Evolutionary conservation across 2,329 filamentous ascomycete species (phyloP), one percentile per base, ranked within the genome.

Genomic region (Cadophora sp.): DNA sequence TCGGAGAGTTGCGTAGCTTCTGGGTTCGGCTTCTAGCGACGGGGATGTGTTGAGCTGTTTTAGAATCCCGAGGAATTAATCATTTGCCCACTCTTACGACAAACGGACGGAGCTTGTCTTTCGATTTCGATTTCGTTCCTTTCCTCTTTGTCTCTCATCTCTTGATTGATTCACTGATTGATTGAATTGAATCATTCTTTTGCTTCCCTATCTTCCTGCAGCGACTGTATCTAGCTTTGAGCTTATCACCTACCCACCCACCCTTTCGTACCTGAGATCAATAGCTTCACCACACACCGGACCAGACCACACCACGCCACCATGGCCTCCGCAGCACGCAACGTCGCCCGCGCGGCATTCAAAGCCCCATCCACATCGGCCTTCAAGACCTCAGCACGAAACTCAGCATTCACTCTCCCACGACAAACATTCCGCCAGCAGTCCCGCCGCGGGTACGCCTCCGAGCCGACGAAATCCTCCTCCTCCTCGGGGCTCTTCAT

Each of bases 401-500:
- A 83, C 75, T 78, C 77, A 41, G 83, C 87, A 71, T 85, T 92
- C 78, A 81, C 83, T 72, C 83, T 85, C 55, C 84, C 86, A 64
- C 87, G 90, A 73, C 87, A 91, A 75, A 85, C 87, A 73, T 89
- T 94, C 84, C 91, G 91, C 79, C 88, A 89, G 77, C 85, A 90
- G 76, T 88, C 88, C 76, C 91, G 90, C 73, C 92, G 93, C 73
- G 89, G 89, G 80, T 97, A 96, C 82, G 90, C 94, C 53, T 91
- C 91, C 65, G 89, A 89, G 80, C 89, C 93, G 56, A 88, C 90
- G 63, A 82, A 82, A 72, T 80, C 81, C 30, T 81, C 81, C 30
- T 81, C 81, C 66, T 82, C 78, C 79, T 80, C 82, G 70, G 82
- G 83, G 66, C 77, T 89, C 74, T 89, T 85, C 81, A 78, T 87